Evolutionary conservation across 768 basidiomycete genomes (phyloP).

Genomic region (Daedaleopsis nitida): DNA sequence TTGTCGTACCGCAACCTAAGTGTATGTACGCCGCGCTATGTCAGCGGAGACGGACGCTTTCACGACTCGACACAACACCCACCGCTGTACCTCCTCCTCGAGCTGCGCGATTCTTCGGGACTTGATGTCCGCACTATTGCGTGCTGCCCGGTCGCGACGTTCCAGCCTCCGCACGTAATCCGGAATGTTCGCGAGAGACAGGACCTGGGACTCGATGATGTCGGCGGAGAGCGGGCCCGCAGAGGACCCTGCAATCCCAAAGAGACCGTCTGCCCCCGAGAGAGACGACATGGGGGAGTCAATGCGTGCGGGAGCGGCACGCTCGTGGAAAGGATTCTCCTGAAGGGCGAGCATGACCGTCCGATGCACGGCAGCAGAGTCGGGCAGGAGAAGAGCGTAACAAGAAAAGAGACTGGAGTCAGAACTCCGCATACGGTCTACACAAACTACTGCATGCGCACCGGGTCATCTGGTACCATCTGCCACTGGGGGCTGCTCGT

Average conservation of each 20-base stretch:
- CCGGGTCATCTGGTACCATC: conserved; percentile 19
- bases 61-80: conserved; percentile 1
- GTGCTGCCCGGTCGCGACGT: conserved; percentile 38
- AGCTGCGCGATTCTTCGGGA: conserved; percentile 18
- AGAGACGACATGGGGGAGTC: conserved; percentile 1
- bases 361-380: neutral
- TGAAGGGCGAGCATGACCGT: neutral
- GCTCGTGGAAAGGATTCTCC: conserved; percentile 23
- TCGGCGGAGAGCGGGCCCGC: conserved; percentile 26
- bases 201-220: conserved; percentile 25
- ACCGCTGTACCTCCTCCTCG: conserved; percentile 18
- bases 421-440: neutral
- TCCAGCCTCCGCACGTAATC: conserved; percentile 42
- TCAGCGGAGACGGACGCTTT: conserved; percentile 6
- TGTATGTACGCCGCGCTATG: neutral
- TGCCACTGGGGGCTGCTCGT: conserved; percentile 10
- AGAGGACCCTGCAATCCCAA: neutral
- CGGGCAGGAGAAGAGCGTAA: neutral
- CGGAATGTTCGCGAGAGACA: conserved; percentile 19
- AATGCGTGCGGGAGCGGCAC: conserved; percentile 1
- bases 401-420: conserved; percentile 14
- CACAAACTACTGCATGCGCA: conserved; percentile 13
- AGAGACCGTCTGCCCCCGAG: conserved; percentile 8
- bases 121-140: conserved; percentile 32
- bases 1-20: conserved; percentile 15